A percentile compares a stretch with the other conserved stretches of the same genome.
These are phyloP conservation scores for Sutorius eximius DNA, from an alignment of 1,284 basidiomycete genomes.

Conservation along the genomic window DNA sequence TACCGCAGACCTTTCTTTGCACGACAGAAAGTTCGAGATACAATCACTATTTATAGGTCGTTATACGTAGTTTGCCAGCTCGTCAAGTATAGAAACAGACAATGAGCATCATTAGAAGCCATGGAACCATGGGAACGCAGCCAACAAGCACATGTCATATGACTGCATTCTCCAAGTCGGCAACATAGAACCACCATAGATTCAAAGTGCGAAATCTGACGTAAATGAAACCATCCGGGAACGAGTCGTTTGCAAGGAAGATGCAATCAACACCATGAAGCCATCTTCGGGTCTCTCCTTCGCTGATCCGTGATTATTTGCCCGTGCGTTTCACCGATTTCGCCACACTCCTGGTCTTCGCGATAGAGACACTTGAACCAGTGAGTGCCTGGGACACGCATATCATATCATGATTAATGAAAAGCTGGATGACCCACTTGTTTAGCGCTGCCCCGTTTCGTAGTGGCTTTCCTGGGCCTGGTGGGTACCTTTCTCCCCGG, in stretches of 20 bases:
- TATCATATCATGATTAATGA: conserved; percentile 23
- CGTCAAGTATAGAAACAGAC: neutral
- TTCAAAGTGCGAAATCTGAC: neutral
- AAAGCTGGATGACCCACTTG: conserved; percentile 26
- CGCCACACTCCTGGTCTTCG: conserved; percentile 5
- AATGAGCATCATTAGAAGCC: neutral
- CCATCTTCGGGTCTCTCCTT: neutral
- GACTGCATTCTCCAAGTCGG: neutral
- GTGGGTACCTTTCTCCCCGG: conserved; percentile 33
- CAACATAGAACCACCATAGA: conserved; percentile 5
- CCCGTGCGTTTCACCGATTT: conserved; percentile 35
- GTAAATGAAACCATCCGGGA: neutral
- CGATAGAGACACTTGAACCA: conserved; percentile 31
- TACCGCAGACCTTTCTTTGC: neutral
- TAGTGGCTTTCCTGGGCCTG: conserved; percentile 43
- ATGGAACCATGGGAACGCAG: neutral
- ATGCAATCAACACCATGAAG: neutral
- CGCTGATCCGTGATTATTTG: conserved; percentile 22
- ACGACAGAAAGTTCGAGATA: neutral
- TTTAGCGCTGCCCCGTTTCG: conserved; percentile 24
- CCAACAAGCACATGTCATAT: neutral
- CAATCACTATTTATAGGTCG: neutral
- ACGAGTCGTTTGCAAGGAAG: neutral
- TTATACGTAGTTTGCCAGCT: neutral
- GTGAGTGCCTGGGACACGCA: conserved; percentile 39